Evolutionary conservation across 73 alveolate genomes (phyloP).

Genomic region (Blepharisma japonicum): DNA sequence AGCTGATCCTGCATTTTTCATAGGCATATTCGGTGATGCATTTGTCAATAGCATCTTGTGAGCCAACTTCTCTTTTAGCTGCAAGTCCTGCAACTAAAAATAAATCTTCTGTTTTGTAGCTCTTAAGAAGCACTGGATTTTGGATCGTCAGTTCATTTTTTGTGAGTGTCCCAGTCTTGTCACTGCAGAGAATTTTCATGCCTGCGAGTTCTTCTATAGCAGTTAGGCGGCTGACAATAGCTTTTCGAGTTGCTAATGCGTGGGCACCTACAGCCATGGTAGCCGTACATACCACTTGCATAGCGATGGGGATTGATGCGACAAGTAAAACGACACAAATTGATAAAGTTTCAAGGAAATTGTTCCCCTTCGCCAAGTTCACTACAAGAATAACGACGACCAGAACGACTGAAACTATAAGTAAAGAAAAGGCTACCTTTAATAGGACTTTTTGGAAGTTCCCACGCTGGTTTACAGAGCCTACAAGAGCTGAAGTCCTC

Average conservation of each 20-base stretch:
- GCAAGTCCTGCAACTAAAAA: conserved; percentile 31
- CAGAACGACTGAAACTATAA: conserved; percentile 12
- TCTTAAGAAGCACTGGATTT: background rate
- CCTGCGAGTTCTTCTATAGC: conserved; percentile 80
- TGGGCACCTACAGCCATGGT: conserved; percentile 55
- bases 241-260: conserved; percentile 49
- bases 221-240: conserved; percentile 68
- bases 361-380: background rate
- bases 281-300: conserved; percentile 33
- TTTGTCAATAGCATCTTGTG: conserved; percentile 26
- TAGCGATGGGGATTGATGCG: conserved; percentile 33
- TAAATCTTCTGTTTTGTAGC: background rate
- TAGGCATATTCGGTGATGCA: conserved; percentile 6
- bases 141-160: conserved; percentile 46
- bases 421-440: background rate
- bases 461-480: conserved; percentile 22
- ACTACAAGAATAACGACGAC: conserved; percentile 10
- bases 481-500: background rate
- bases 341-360: background rate
- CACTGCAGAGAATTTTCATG: conserved; percentile 77
- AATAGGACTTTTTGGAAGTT: conserved; percentile 22
- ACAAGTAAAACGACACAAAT: conserved; percentile 27
- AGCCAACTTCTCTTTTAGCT: background rate
- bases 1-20: no score
- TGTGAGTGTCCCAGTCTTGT: conserved; percentile 81